Conservation (phyloP, 768 basidiomycete genomes). For the Termitomyces heimii region DNA sequence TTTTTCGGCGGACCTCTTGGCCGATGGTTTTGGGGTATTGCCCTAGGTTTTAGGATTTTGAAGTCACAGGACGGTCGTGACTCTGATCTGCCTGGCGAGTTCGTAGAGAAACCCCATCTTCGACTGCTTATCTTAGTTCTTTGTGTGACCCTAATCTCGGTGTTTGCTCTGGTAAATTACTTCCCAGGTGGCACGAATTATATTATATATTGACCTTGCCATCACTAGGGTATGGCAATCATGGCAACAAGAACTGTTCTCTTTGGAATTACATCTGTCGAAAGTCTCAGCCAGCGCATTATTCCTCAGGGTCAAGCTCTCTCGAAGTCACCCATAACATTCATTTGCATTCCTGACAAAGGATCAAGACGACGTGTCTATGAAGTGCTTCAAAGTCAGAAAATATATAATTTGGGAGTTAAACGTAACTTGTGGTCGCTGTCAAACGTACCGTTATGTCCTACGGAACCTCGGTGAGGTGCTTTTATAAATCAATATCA, state of each 20-base stretch:
- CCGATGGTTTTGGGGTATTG: conserved; percentile 32
- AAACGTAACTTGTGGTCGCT: conserved; percentile 22
- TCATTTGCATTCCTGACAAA: conserved; percentile 21
- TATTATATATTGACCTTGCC: not conserved
- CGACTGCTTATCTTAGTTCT: conserved; percentile 21
- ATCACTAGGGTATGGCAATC: conserved; percentile 22
- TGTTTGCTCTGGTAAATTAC: conserved; percentile 29
- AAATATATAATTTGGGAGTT: conserved; percentile 32
- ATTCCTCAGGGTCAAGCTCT: conserved; percentile 6
- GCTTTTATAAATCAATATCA: not conserved
- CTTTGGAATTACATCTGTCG: conserved; percentile 30
- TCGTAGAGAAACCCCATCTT: conserved; percentile 33
- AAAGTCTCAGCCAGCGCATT: conserved; percentile 11
- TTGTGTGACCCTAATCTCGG: conserved; percentile 23
- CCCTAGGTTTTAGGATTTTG: conserved; percentile 28
- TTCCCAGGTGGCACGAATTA: too few species aligned
- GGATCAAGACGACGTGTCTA: conserved; percentile 7
- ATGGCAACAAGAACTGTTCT: conserved; percentile 20
- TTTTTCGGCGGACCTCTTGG: conserved; percentile 37
- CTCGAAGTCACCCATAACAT: conserved; percentile 1
- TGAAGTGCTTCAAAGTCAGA: conserved; percentile 20
- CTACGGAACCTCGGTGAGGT: not conserved
- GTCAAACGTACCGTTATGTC: conserved; percentile 1
- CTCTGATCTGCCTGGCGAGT: conserved; percentile 15
- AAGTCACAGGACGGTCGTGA: conserved; percentile 9